phyloP scores from a whole-genome alignment of 768 basidiomycete genomes.

The Mycena maculata region DNA sequence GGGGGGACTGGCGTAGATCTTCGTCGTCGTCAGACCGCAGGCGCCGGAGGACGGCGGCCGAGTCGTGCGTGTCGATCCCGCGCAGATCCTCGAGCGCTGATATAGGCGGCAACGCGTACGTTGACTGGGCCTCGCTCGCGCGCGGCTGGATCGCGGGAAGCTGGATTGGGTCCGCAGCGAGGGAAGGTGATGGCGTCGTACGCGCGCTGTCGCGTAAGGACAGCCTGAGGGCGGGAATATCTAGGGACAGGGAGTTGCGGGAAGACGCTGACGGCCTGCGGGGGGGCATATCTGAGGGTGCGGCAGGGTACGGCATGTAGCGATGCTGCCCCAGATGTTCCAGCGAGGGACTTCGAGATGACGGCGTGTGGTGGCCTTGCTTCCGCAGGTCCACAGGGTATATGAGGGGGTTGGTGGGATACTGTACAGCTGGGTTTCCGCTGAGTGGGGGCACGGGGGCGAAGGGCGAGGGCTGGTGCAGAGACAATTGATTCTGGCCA shows the following conservation, averaged over 20 bases:
- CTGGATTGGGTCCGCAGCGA: neutral
- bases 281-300: constrained; percentile 16
- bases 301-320: constrained; percentile 61
- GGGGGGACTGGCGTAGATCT: constrained; percentile 41
- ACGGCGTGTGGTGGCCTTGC: constrained; percentile 36
- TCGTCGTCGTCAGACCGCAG: constrained; percentile 62
- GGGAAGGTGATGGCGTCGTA: constrained; percentile 54
- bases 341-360: neutral
- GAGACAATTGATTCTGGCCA: neutral
- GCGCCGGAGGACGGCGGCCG: constrained; percentile 73
- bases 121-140: constrained; percentile 45
- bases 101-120: constrained; percentile 74
- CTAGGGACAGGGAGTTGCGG: constrained; percentile 45
- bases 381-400: constrained; percentile 6
- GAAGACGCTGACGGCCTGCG: constrained; percentile 32
- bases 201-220: constrained; percentile 44
- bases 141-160: constrained; percentile 44
- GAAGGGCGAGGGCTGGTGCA: constrained; percentile 16
- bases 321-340: constrained; percentile 10
- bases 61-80: constrained; percentile 63
- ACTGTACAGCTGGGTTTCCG: constrained; percentile 39
- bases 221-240: constrained; percentile 50
- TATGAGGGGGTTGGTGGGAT: constrained; percentile 36
- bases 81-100: constrained; percentile 74
- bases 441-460: constrained; percentile 2